Evolutionary conservation across 345 rosid genomes (phyloP).

Genomic region (Ailanthus altissimus): DNA sequence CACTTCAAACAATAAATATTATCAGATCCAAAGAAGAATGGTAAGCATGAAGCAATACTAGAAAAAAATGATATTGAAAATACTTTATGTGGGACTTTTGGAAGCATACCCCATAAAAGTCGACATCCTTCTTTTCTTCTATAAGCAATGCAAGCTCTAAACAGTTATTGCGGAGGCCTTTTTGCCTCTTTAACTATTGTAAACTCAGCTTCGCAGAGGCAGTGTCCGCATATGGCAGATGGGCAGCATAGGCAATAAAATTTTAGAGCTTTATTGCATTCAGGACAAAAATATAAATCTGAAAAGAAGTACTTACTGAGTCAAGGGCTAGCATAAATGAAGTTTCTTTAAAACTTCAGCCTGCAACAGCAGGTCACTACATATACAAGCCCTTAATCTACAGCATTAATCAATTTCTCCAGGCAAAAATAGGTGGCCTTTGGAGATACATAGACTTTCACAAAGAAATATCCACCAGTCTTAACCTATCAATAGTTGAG

Average conservation of each 20-base stretch:
- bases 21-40: conserved; percentile 7
- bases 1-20: not conserved
- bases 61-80: not conserved
- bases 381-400: no score
- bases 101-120: conserved; percentile 38
- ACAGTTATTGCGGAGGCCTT: conserved; percentile 47
- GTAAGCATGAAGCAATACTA: not conserved
- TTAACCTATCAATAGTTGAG: not conserved
- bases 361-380: no score
- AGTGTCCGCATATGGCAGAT: conserved; percentile 47
- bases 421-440: not conserved
- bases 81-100: not conserved
- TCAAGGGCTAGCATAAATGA: conserved; percentile 3
- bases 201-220: conserved; percentile 37
- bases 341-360: no score
- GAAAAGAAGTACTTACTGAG: conserved; percentile 24
- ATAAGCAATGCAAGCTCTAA: conserved; percentile 38
- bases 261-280: conserved; percentile 44
- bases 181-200: conserved; percentile 24
- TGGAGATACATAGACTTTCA: not conserved
- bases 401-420: conserved; percentile 2
- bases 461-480: conserved; percentile 5
- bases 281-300: conserved; percentile 53
- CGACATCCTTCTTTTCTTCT: conserved; percentile 43
- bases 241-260: conserved; percentile 56